A percentile compares a stretch with the other conserved stretches of the same genome.
phyloP scores from a whole-genome alignment of 2,329 filamentous ascomycete genomes.

The Tolypocladium tropicale region DNA sequence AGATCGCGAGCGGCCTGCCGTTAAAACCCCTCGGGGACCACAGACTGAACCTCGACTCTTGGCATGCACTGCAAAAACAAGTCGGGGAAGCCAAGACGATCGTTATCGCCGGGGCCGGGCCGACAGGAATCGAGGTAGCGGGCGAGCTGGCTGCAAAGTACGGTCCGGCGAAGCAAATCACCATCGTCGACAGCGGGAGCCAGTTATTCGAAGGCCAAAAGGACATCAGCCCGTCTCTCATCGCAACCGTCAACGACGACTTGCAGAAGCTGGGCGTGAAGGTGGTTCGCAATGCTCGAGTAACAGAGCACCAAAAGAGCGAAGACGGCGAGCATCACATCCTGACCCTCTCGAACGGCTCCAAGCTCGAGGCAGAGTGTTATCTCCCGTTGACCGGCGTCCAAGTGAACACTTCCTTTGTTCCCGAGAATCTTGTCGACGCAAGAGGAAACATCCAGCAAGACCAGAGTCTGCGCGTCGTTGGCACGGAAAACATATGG shows the following conservation, averaged over 20 bases:
- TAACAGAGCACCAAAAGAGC: conserved; percentile 10
- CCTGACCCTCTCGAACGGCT: conserved; percentile 19
- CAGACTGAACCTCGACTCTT: conserved; percentile 26
- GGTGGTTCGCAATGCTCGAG: conserved; percentile 17
- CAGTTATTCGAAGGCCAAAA: not conserved
- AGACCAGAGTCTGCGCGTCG: conserved; percentile 20
- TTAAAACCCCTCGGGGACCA: conserved; percentile 37
- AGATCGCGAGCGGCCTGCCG: conserved; percentile 26
- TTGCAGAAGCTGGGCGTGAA: conserved; percentile 15
- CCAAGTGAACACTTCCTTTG: conserved; percentile 29
- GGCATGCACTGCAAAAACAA: conserved; percentile 18
- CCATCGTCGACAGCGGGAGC: conserved; percentile 4
- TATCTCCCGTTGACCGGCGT: conserved; percentile 36
- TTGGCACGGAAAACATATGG: conserved; percentile 26
- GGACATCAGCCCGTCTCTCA: conserved; percentile 15
- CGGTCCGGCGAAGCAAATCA: conserved; percentile 13
- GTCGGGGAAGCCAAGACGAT: conserved; percentile 18
- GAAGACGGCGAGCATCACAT: conserved; percentile 3
- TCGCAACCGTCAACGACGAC: conserved; percentile 13
- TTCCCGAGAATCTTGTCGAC: conserved; percentile 22
- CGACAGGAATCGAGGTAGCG: conserved; percentile 26
- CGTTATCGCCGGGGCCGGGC: conserved; percentile 25
- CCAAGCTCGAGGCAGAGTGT: conserved; percentile 21
- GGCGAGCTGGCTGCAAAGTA: conserved; percentile 22
- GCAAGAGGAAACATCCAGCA: conserved; percentile 20